Conservation (phyloP, 2,329 filamentous ascomycete species). For the Aspergillus viridinutans region DNA sequence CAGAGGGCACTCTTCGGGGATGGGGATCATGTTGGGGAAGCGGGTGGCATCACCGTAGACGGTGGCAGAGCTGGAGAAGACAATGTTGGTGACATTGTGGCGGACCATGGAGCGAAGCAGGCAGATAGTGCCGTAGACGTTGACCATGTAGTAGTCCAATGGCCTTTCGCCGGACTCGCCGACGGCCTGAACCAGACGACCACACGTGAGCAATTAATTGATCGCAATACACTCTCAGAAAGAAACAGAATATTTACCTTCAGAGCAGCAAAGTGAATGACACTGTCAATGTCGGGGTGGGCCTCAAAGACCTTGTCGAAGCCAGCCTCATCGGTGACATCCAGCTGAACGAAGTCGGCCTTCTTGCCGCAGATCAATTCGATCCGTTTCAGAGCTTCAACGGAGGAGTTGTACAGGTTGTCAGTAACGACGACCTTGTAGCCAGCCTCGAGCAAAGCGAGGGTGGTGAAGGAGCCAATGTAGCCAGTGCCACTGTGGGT, state of each 20-base stretch:
- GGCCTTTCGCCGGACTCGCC: slow-evolving; percentile 92
- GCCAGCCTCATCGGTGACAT: slow-evolving; percentile 79
- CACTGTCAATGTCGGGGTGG: slow-evolving; percentile 91
- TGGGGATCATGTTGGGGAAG: slow-evolving; percentile 97
- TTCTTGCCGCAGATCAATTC: slow-evolving; percentile 88
- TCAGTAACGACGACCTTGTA: slow-evolving; percentile 97
- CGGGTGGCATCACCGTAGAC: slow-evolving; percentile 97
- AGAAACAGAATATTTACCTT: slow-evolving; percentile 58
- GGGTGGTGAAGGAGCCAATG: slow-evolving; percentile 94
- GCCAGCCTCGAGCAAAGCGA: slow-evolving; percentile 85
- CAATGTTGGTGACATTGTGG: slow-evolving; percentile 91
- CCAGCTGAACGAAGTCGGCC: slow-evolving; percentile 76
- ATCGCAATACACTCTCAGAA: neutral
- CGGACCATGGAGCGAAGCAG: slow-evolving; percentile 83
- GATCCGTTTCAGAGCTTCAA: slow-evolving; percentile 88
- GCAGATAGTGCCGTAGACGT: slow-evolving; percentile 85
- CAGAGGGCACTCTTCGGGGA: slow-evolving; percentile 93
- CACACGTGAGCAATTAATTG: slow-evolving; percentile 3
- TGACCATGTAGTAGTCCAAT: slow-evolving; percentile 96
- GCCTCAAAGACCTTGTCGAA: slow-evolving; percentile 84
- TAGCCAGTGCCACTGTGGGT: slow-evolving; percentile 84
- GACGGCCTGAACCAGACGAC: slow-evolving; percentile 62
- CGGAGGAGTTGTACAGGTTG: slow-evolving; percentile 94
- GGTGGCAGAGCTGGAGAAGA: slow-evolving; percentile 97
- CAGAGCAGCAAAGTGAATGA: slow-evolving; percentile 96